These are phyloP conservation scores for Solanum hybrid DNA, from an alignment of 305 asterid species.

Conservation along the genomic window DNA sequence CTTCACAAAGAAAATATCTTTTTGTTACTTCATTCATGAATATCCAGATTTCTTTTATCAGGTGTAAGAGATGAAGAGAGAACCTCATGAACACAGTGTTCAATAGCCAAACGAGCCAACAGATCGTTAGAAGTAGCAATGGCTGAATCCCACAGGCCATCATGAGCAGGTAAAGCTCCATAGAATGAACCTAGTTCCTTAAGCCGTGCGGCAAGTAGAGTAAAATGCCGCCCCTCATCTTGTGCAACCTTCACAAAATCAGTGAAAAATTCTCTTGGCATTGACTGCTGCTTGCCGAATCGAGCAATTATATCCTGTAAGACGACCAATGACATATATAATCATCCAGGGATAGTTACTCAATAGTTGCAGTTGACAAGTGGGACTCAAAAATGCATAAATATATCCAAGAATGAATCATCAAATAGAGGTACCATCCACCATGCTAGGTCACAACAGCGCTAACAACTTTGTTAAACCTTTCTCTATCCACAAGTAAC, in stretches of 20 bases:
- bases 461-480: not conserved
- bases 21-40: not conserved
- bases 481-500: not conserved
- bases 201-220: conserved; percentile 68
- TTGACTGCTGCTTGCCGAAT: conserved; percentile 69
- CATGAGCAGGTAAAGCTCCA: conserved; percentile 93
- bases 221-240: conserved; percentile 93
- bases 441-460: not conserved
- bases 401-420: not conserved
- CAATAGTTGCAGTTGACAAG: not conserved
- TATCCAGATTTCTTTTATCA: not conserved
- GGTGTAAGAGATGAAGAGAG: not conserved
- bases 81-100: conserved; percentile 98
- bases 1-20: not conserved
- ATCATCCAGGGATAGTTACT: not conserved
- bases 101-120: conserved; percentile 77
- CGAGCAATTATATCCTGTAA: conserved; percentile 86
- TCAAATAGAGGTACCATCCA: not conserved
- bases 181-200: conserved; percentile 82
- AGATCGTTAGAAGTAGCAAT: conserved; percentile 70
- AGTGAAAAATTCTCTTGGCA: conserved; percentile 86
- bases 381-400: not conserved
- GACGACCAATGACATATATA: not conserved
- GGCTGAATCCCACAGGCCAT: conserved; percentile 99
- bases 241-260: conserved; percentile 96